Evolutionary conservation across 2,329 filamentous ascomycete genomes (phyloP).

Genomic region (Hypoxylon sp.): DNA sequence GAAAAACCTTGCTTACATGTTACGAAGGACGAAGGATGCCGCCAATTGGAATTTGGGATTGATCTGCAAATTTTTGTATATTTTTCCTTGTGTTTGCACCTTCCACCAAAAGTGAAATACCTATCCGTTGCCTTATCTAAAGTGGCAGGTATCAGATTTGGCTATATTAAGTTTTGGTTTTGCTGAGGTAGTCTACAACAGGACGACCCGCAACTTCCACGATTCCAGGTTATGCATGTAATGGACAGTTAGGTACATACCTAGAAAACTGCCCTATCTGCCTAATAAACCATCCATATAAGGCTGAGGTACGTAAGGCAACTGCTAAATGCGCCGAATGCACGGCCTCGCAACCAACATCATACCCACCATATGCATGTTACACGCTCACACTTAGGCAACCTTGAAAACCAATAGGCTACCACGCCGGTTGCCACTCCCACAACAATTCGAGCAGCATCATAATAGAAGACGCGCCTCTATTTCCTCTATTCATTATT

Average conservation of each 20-base stretch:
- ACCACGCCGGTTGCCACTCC: background rate
- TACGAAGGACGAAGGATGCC: background rate
- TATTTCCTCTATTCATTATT: background rate
- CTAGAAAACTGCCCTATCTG: background rate
- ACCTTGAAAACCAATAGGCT: background rate
- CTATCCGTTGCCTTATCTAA: background rate
- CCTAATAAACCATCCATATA: background rate
- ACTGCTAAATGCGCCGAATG: background rate
- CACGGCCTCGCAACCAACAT: background rate
- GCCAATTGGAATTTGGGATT: background rate
- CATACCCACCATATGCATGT: background rate
- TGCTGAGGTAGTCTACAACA: background rate
- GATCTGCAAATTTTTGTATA: background rate
- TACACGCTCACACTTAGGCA: background rate
- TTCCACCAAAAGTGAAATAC: background rate
- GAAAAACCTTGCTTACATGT: background rate
- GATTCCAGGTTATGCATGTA: background rate
- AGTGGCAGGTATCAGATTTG: background rate
- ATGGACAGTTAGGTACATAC: background rate
- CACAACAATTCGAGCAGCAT: background rate
- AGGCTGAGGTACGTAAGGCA: slow-evolving; percentile 6
- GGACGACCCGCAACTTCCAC: background rate
- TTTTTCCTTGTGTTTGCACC: background rate
- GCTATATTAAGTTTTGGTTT: background rate
- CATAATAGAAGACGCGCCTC: background rate